Conservation (phyloP, 495 filamentous ascomycete species). For the Penicillium diatomitis region DNA sequence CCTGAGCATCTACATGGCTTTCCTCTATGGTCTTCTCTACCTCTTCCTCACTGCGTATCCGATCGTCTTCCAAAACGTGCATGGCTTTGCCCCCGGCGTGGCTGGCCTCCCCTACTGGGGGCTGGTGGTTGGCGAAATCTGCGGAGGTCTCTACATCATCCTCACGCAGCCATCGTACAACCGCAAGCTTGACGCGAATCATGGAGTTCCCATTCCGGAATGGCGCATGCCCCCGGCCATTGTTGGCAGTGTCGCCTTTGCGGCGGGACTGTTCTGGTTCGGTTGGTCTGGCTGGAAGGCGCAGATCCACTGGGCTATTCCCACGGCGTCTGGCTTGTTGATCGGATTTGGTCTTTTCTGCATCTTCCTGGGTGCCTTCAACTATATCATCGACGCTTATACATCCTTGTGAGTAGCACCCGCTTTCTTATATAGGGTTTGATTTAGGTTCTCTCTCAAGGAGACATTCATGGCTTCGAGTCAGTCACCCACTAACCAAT, state of each 20-base stretch:
- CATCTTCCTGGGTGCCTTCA: conserved; percentile 76
- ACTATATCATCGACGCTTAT: conserved; percentile 83
- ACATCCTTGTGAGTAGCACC: conserved; percentile 62
- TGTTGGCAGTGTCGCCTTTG: conserved; percentile 63
- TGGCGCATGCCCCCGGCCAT: conserved; percentile 79
- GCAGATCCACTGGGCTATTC: conserved; percentile 73
- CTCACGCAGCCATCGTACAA: conserved; percentile 53
- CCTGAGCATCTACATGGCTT: conserved; percentile 72
- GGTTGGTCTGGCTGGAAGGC: conserved; percentile 63
- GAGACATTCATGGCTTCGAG: too few relatives aligned
- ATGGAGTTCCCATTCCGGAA: conserved; percentile 67
- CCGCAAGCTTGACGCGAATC: conserved; percentile 63
- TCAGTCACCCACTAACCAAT: too few relatives aligned
- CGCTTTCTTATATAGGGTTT: too few relatives aligned
- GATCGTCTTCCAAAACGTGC: conserved; percentile 65
- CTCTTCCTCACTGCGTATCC: conserved; percentile 76
- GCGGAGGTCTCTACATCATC: conserved; percentile 57
- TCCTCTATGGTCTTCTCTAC: conserved; percentile 75
- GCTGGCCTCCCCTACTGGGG: conserved; percentile 72
- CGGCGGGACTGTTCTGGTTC: conserved; percentile 77
- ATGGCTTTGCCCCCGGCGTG: conserved; percentile 57
- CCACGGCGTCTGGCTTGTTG: conserved; percentile 58
- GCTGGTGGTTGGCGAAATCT: conserved; percentile 64
- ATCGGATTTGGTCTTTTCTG: conserved; percentile 58
- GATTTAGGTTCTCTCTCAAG: too few relatives aligned